Evolutionary conservation across 176 grass and related monocot species (phyloP), one percentile per base, ranked within the genome.

Genomic region (Raddia guianensis): DNA sequence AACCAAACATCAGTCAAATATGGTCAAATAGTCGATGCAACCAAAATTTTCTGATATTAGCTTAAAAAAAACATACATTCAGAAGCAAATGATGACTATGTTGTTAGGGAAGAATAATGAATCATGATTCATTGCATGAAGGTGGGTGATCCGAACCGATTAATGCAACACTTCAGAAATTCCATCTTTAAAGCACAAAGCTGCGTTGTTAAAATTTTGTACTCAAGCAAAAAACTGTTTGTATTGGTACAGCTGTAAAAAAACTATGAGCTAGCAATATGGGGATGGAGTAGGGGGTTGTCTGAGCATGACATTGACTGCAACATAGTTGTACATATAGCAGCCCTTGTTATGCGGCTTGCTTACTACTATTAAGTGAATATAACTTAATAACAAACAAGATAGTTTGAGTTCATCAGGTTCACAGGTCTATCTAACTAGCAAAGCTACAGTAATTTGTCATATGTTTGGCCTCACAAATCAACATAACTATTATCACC

Each of bases 401-500:
- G 19, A 50, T n/a, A 62, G 63, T 63, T 37, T 12, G 40, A 12
- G 63, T 79, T 70, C 82, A 85, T 19, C 0, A 10, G 67, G 56
- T 77, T 77, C 10, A 70, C 54, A 45, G 12, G 16, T 35, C 32
- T 32, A 62, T 53, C 34, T 70, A 52, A 67, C 60, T 35, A 48
- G 40, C 15, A 84, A 79, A 62, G 54, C 18, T 45, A 34, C 70
- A 64, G 5, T 12, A 45, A 20, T 35, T 63, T 63, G 2, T 10
- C 63, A 71, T 63, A 33, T 18, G 3, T 78, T 85, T 63, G 54
- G 63, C n/a, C 54, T 53, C 53, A 11, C 18, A 15, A 68, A 73
- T 11, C 42, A 80, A 90, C 77, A 77, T 13, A 90, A 82, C 15
- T 46, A 27, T 78, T 80, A 20, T 69, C 58, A 94, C 95, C 95